Percentiles rank a stretch among this genome's conserved stretches.
Conservation (phyloP, 768 basidiomycete genomes). For the Trichaptum fuscoviolaceum region DNA sequence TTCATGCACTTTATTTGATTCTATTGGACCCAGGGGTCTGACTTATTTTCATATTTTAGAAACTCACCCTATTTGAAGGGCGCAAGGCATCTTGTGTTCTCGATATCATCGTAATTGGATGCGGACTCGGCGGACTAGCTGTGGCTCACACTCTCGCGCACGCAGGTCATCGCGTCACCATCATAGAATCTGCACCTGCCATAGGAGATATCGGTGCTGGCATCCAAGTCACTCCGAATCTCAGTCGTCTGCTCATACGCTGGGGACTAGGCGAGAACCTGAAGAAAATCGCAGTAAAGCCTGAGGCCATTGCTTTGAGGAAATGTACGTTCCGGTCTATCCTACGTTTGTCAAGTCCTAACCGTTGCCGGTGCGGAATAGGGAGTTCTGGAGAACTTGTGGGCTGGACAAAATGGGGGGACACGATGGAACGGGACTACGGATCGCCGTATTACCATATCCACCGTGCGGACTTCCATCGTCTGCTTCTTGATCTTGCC, state of each 20-base stretch:
- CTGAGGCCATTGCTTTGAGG: conserved; percentile 19
- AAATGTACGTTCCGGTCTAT: conserved; percentile 10
- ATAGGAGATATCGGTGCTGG: conserved; percentile 19
- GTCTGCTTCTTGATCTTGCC: conserved; percentile 31
- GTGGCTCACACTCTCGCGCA: conserved; percentile 18
- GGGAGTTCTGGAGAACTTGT: conserved; percentile 30
- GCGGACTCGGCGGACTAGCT: conserved; percentile 21
- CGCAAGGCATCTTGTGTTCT: conserved; percentile 18
- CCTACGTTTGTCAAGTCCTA: background rate
- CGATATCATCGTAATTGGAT: conserved; percentile 18
- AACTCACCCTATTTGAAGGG: conserved; percentile 10
- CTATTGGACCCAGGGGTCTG: too few species aligned
- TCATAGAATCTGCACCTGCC: conserved; percentile 18
- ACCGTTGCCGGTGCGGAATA: conserved; percentile 1
- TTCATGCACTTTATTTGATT: too few species aligned
- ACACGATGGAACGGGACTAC: conserved; percentile 25
- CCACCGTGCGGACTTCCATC: conserved; percentile 35
- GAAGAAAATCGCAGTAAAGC: conserved; percentile 15
- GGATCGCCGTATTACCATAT: conserved; percentile 29
- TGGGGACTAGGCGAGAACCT: conserved; percentile 20
- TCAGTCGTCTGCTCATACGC: conserved; percentile 14
- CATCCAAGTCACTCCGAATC: conserved; percentile 23
- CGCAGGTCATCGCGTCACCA: conserved; percentile 19
- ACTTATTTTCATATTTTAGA: too few species aligned
- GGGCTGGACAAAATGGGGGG: conserved; percentile 32